Evolutionary conservation across 2,329 filamentous ascomycete genomes (phyloP).

Genomic region (Coleophoma eucalyptorum): DNA sequence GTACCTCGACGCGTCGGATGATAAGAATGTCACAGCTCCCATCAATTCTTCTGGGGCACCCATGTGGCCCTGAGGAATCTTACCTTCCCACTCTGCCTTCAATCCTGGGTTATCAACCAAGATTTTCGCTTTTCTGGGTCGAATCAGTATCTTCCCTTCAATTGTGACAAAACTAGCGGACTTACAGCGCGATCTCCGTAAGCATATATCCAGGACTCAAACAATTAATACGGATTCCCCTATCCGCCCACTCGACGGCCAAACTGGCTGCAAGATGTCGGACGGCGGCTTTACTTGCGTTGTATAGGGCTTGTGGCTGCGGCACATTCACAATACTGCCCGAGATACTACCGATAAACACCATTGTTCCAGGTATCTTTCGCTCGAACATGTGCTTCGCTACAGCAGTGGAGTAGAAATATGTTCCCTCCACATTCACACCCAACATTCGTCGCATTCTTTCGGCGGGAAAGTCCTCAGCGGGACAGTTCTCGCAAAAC

Average conservation of each 20-base stretch:
- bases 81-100: constrained; percentile 79
- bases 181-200: constrained; percentile 68
- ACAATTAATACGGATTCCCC: constrained; percentile 86
- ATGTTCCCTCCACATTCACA: constrained; percentile 88
- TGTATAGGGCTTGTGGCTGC: constrained; percentile 87
- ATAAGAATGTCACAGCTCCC: constrained; percentile 74
- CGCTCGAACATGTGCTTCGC: constrained; percentile 83
- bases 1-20: constrained; percentile 50
- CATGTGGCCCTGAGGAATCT: constrained; percentile 90
- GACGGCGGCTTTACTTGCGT: constrained; percentile 85
- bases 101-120: constrained; percentile 87
- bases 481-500: constrained; percentile 93
- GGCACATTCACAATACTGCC: constrained; percentile 89
- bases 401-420: constrained; percentile 76
- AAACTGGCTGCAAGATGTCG: constrained; percentile 79
- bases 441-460: constrained; percentile 88
- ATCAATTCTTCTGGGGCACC: constrained; percentile 83
- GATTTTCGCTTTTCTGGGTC: constrained; percentile 78
- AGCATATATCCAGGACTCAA: constrained; percentile 94
- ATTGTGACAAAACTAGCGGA: constrained; percentile 5
- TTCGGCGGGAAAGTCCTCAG: constrained; percentile 80
- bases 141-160: constrained; percentile 7
- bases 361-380: constrained; percentile 73
- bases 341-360: constrained; percentile 92
- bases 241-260: constrained; percentile 86